Base-by-base conservation (phyloP, 306 rosid genomes). In the Acacia melanoxylon region DNA sequence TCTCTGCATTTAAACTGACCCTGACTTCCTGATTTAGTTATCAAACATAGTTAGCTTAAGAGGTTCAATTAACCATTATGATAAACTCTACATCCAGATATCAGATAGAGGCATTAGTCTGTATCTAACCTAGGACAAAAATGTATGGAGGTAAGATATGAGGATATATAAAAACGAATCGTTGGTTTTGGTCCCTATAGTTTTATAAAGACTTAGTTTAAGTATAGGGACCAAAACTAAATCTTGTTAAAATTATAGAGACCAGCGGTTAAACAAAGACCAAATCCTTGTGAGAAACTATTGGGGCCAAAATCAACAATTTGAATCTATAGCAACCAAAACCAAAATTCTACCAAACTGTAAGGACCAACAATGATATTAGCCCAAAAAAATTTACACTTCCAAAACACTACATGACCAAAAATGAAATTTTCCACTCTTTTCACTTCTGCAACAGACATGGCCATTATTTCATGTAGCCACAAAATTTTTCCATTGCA, bases 1-100 rank as follows among this genome's bases (percentile, higher is more conserved):
- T 95, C 87, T 93, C 99, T n/a, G 98, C 98, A 86, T 95, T 93
- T 89, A 95, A 62, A 69, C 99, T 98, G 82, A 95, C 99, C 87
- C 98, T 83, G 66, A 95, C 98, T 82, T 96, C 98, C 99, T 95
- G 78, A 82, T 72, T 85, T 74, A 67, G 81, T 35, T 72, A 63
- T 22, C 56, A 76, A 69, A 74, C 76, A 76, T 41, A n/a, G 73
- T 84, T 84, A 87, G 89, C 76, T 68, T 67, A 48, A 54, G 76
- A 81, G 45, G 67, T 75, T 78, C 59, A 10, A 49, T 31, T 29
- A 75, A 49, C 65, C 12, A 45, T 22, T 51, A 40, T 59, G 70
- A 70, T 9, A 48, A 42, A 54, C 63, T 31, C 25, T 62, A 77
- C 44, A 79, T 63, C 74, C 37, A 68, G 51, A 40, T 76, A 74